phyloP scores from a whole-genome alignment of 108 stramenopile species.

The Skeletonema tropicum region DNA sequence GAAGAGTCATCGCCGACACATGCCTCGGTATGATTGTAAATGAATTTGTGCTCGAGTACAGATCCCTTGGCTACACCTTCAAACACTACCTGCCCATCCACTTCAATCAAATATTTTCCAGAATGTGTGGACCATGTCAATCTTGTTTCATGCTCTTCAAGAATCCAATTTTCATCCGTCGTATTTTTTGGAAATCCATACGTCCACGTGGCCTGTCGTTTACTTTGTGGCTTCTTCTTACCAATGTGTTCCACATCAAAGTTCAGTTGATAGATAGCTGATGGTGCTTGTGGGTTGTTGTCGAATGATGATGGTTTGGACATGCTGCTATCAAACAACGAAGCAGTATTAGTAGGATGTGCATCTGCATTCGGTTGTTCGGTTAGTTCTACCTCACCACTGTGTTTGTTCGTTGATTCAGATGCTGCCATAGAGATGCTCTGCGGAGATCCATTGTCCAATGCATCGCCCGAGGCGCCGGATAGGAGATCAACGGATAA shows the following conservation, averaged over 20 bases:
- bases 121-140: slow-evolving; percentile 45
- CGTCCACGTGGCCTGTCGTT: slow-evolving; percentile 32
- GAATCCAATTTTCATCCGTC: background rate
- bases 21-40: slow-evolving; percentile 25
- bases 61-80: slow-evolving; percentile 21
- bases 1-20: slow-evolving; percentile 14
- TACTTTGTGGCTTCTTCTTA: slow-evolving; percentile 39
- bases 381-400: background rate
- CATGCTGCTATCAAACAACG: background rate
- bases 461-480: background rate
- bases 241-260: slow-evolving; percentile 43
- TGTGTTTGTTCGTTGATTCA: background rate
- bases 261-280: slow-evolving; percentile 28
- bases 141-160: slow-evolving; percentile 28
- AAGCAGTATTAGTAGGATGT: no score
- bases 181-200: slow-evolving; percentile 23
- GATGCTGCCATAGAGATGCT: background rate
- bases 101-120: slow-evolving; percentile 26
- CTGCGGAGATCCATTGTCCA: no score
- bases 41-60: slow-evolving; percentile 41
- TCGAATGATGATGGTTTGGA: background rate
- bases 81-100: slow-evolving; percentile 36
- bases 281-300: background rate
- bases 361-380: background rate
- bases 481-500: background rate